Conservation (phyloP, 2,329 filamentous ascomycete species). For the Penicillium sp. region DNA sequence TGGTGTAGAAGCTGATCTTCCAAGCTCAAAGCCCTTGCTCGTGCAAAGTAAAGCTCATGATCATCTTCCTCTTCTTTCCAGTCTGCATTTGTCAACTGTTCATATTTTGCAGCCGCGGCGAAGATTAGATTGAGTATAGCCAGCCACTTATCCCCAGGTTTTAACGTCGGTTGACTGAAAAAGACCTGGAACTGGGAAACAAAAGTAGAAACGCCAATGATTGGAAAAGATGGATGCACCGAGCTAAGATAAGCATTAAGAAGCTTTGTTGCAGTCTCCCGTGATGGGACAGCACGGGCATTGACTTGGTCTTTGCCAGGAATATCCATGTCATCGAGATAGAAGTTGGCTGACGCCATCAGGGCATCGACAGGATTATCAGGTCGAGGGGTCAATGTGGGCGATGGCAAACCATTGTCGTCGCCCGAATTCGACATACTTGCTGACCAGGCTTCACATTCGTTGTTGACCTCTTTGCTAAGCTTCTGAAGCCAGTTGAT, state of each 20-base stretch:
- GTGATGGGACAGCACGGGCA: constrained; percentile 37
- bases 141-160: constrained; percentile 43
- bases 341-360: constrained; percentile 37
- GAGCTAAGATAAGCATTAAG: constrained; percentile 43
- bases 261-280: constrained; percentile 38
- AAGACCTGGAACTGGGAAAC: constrained; percentile 44
- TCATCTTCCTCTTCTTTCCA: constrained; percentile 39
- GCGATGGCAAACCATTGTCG: constrained; percentile 28
- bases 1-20: constrained; percentile 42
- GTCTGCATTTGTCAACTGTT: constrained; percentile 37
- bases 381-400: constrained; percentile 25
- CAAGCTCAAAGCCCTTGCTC: constrained; percentile 40
- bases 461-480: constrained; percentile 32
- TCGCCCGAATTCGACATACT: constrained; percentile 16
- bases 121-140: constrained; percentile 48
- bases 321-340: constrained; percentile 44
- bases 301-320: constrained; percentile 36
- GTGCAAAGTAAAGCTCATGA: constrained; percentile 43
- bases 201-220: constrained; percentile 44
- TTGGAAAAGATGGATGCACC: constrained; percentile 47
- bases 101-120: constrained; percentile 44
- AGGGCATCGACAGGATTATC: constrained; percentile 24
- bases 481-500: constrained; percentile 47
- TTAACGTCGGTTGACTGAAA: constrained; percentile 33
- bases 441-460: constrained; percentile 21